Evolutionary conservation across 441 rosid genomes (phyloP), one percentile per base, ranked within the genome.

Genomic region (Adansonia madagascariensis): DNA sequence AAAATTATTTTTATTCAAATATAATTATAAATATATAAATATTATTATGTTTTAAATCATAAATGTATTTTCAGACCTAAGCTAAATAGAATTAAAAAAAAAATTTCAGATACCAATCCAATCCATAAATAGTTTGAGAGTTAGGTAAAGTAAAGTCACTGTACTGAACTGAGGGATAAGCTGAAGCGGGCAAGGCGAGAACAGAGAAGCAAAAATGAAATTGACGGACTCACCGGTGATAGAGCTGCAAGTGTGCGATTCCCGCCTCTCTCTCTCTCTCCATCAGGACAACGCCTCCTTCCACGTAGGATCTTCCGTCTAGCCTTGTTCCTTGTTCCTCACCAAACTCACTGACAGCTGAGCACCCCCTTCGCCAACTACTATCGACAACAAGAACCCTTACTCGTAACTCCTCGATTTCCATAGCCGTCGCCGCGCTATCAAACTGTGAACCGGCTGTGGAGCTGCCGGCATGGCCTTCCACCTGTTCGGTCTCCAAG

Each of bases 271-370:
- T 60, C 53, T 94, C 85, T n/a, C n/a, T 1, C 27, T 24, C 27
- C 95, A 88, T 17, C 95, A 94, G 74, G 97, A 94, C 89, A 94
- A 93, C 76, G 88, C 83, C 5, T 88, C 98, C 44, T 84, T 91
- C 85, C 97, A 94, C 82, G 98, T 94, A 59, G 97, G 95, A 50
- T 93, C 97, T 75, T 90, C 97, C 84, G 92, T 93, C 6, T 94
- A 95, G 98, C 91, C 97, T 27, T 89, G 97, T 78, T 94, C 97
- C 66, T 83, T 93, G 11, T 91, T 94, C 73, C 97, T 94, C 78
- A 84, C 95, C 68, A 94, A 94, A 80, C 91, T 94, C 88, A 89
- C 82, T 75, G 97, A 94, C 20, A 94, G 98, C 56, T 92, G 97
- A 97, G 80, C 94, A 62, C 82, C 78, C 1, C 68, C 80, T 3